Base-by-base conservation (phyloP, 257 asterid species). In the Ophiorrhiza pumila region DNA sequence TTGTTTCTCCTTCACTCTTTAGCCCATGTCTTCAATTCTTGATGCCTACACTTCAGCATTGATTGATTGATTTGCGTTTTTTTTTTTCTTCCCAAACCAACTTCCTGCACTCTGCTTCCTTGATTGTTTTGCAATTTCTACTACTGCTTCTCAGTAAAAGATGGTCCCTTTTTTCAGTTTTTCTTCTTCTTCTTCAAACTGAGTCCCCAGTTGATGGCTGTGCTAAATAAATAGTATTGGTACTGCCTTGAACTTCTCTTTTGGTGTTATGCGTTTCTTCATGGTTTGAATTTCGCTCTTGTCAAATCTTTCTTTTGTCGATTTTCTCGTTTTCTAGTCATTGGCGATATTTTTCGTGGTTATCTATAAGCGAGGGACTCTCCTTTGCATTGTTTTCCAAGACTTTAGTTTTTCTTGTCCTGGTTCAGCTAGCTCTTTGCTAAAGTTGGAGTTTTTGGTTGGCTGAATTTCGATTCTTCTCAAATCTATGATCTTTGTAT, bases 71-170 rank as follows among this genome's bases (percentile, higher is more conserved):
- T n/a, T 22, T 25, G 11, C 50, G 47, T 35, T 49, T 49, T 42
- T 31, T 29, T 22, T 4, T 13, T 39, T 32, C 68, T 56, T 8
- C 34, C 60, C 32, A 23, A n/a, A 64, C 80, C 41, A 76, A 79
- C 77, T 57, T n/a, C n/a, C n/a, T n/a, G n/a, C n/a, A n/a, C 79
- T 43, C 18, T 74, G 69, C 43, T 69, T 52, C 79, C 75, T 79
- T 84, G 71, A 57, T 72, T 68, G 68, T 37, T 29, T 47, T 50
- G 41, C 37, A 47, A 15, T 47, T 47, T 49, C 5, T 15, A 17
- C 43, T 32, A 32, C 66, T 46, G 27, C 71, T 15, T 32, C 8
- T 35, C 27, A 15, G 25, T 49, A 4, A 35, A 14, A 65, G 56
- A 11, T 23, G 42, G 12, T 32, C 20, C 34, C 65, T 60, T 60